A percentile compares a stretch with the other conserved stretches of the same genome.
Conservation (phyloP, 768 basidiomycete species). For the Termitomyces sp. region DNA sequence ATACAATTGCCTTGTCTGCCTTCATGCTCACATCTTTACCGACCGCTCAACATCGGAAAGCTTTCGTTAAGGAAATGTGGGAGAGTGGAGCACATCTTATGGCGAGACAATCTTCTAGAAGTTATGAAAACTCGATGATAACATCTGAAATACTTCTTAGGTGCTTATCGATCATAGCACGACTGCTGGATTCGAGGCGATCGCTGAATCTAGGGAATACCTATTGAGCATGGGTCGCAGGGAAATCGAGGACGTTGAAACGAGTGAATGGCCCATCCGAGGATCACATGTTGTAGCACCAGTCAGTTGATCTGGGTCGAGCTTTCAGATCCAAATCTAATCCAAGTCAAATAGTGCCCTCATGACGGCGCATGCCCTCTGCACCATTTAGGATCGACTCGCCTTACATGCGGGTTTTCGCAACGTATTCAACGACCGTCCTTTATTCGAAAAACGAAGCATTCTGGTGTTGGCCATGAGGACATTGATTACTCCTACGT, state of each 20-base stretch:
- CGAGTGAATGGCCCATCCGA: constrained; percentile 25
- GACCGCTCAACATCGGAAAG: constrained; percentile 52
- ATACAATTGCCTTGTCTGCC: constrained; percentile 72
- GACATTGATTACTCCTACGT: constrained; percentile 88
- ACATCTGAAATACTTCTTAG: constrained; percentile 28
- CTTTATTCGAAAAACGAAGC: constrained; percentile 85
- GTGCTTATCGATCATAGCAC: constrained; percentile 85
- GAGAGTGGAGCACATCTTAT: constrained; percentile 82
- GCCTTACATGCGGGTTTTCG: constrained; percentile 72
- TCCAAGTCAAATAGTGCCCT: constrained; percentile 57
- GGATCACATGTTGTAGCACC: constrained; percentile 88
- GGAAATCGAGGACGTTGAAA: constrained; percentile 45
- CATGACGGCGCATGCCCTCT: constrained; percentile 87
- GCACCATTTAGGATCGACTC: constrained; percentile 42
- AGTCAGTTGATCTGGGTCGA: constrained; percentile 36
- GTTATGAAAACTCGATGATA: not conserved
- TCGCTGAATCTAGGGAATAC: constrained; percentile 74
- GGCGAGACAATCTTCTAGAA: constrained; percentile 33
- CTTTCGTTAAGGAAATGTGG: constrained; percentile 83
- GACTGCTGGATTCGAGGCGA: constrained; percentile 64
- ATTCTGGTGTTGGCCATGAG: constrained; percentile 79
- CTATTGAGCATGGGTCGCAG: constrained; percentile 59
- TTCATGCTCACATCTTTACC: constrained; percentile 79
- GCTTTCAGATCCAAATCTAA: constrained; percentile 3
- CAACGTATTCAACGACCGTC: constrained; percentile 84